Base-by-base conservation (phyloP, 2,329 filamentous ascomycete genomes). In the Shiraia bambusicola region DNA sequence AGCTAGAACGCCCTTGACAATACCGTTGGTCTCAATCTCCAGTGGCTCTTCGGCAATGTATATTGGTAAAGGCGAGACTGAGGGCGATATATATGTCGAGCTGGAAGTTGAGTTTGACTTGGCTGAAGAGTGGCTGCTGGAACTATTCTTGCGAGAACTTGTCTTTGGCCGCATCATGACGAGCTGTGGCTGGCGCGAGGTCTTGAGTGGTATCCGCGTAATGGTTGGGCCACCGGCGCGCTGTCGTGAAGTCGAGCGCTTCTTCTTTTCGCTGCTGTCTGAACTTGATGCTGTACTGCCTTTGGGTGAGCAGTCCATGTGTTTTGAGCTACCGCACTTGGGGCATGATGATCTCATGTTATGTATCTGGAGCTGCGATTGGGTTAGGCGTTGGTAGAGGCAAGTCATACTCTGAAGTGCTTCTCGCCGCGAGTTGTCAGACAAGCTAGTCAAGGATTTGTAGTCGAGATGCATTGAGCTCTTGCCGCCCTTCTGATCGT, bases 391-490 rank as follows among this genome's bases (percentile, higher is more conserved):
- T 19, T 61, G 53, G 43, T 63, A 70, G 7, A 76, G 62, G 40
- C 70, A 61, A 22, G 66, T 66, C 36, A 76, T 59, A 12, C 70
- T 66, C 10, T 63, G 56, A 33, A 75, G 57, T 13, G 72, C 73
- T 31, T 76, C 72, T n/a, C 58, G 44, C n/a, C 73, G 56, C 11
- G 72, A 73, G 6, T 54, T 49, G 37, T 76, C 72, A n/a, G 73
- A 74, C 17, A 76, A 54, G 36, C 59, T 63, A n/a, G 69, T 73
- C 32, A 76, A 51, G 1, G 69, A 69, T 31, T 60, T 65, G 52
- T 73, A 76, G 59, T 76, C 72, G 14, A 75, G 54, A 25, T 63
- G 52, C 24, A 66, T 46, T 40, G 60, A 50, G 31, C 44, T 52
- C 28, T 59, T 59, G n/a, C 43, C 44, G 28, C 55, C 48, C 40